Conservation (phyloP, 345 rosid species). For the Melaleuca quinquenervia region DNA sequence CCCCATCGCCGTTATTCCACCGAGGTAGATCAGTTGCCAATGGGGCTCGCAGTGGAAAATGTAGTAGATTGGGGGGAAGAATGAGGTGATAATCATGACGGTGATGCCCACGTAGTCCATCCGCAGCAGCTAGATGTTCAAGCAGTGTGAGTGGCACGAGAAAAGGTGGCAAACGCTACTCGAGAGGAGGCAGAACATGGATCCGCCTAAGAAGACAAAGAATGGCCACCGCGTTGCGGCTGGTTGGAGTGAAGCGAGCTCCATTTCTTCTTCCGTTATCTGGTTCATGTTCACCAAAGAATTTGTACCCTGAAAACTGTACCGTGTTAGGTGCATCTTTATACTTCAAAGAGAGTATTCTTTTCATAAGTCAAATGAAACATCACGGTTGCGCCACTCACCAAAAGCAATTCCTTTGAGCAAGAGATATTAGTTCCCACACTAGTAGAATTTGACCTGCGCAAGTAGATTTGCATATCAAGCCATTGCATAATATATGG, state of each 20-base stretch:
- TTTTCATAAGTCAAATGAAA: too few relatives aligned
- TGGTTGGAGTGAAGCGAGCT: neutral
- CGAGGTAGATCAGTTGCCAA: constrained; percentile 70
- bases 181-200: constrained; percentile 75
- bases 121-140: constrained; percentile 43
- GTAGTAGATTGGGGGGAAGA: constrained; percentile 83
- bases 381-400: constrained; percentile 4
- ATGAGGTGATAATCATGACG: constrained; percentile 85
- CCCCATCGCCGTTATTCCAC: constrained; percentile 69
- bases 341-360: too few relatives aligned
- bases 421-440: constrained; percentile 22
- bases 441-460: constrained; percentile 39
- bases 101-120: constrained; percentile 72
- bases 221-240: constrained; percentile 75
- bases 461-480: neutral
- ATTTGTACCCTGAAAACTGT: constrained; percentile 27
- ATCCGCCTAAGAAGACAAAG: constrained; percentile 63
- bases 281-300: constrained; percentile 21
- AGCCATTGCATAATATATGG: too few relatives aligned
- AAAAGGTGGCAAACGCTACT: constrained; percentile 84
- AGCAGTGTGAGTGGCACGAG: constrained; percentile 61
- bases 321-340: too few relatives aligned
- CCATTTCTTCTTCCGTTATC: neutral
- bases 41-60: constrained; percentile 69
- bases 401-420: constrained; percentile 36